Evolutionary conservation across 345 rosid genomes (phyloP).

Genomic region (Ricinus communis): DNA sequence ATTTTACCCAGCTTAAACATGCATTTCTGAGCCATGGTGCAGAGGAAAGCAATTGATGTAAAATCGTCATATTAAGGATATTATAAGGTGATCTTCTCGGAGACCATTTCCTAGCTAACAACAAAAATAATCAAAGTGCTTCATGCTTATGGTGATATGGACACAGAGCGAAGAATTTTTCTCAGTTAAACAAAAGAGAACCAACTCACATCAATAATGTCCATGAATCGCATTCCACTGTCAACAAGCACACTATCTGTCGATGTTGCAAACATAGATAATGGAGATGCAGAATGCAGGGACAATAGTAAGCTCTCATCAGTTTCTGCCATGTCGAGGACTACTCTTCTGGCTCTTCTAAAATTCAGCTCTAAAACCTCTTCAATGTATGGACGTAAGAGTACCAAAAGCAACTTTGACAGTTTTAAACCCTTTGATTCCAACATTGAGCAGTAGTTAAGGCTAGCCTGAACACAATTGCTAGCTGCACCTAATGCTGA

Average conservation of each 20-base stretch:
- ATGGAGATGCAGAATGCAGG: constrained; percentile 48
- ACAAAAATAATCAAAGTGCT: not conserved
- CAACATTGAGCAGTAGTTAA: constrained; percentile 68
- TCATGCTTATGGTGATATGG: not conserved
- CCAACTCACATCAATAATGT: constrained; percentile 68
- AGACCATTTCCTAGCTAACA: not conserved
- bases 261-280: constrained; percentile 58
- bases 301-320: constrained; percentile 58
- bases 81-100: not conserved
- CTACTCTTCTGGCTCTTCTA: constrained; percentile 70
- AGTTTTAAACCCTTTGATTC: constrained; percentile 81
- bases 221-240: constrained; percentile 78
- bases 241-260: constrained; percentile 64
- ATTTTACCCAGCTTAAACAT: not conserved
- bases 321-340: constrained; percentile 55
- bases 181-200: constrained; percentile 11
- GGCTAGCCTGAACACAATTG: constrained; percentile 75
- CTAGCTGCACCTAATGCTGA: constrained; percentile 78
- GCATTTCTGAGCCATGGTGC: not conserved
- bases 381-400: constrained; percentile 77
- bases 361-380: constrained; percentile 90
- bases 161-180: not conserved
- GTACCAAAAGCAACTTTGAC: constrained; percentile 83
- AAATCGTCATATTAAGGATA: not conserved
- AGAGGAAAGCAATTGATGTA: not conserved